Evolutionary conservation across 1,284 basidiomycete species (phyloP).

Genomic region (Chalciporus sp.): DNA sequence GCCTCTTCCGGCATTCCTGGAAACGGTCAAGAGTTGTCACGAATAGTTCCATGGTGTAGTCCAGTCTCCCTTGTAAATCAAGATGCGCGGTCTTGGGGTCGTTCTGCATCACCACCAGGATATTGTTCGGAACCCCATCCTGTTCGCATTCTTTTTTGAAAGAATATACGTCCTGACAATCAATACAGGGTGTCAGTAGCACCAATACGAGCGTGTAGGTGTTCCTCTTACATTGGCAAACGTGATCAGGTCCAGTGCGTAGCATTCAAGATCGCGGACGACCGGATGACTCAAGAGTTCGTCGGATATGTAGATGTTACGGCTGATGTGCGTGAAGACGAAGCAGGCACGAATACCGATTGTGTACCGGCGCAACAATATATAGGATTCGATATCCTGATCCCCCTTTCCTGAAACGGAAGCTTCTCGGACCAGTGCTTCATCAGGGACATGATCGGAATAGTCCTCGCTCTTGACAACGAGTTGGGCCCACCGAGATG

Average conservation of each 20-base stretch:
- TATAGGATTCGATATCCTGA: slow-evolving; percentile 29
- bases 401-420: neutral
- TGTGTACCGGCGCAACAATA: slow-evolving; percentile 28
- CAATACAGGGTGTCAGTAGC: too few species aligned
- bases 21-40: too few species aligned
- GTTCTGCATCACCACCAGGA: too few species aligned
- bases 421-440: neutral
- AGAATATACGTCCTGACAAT: too few species aligned
- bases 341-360: slow-evolving; percentile 30
- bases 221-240: slow-evolving; percentile 25
- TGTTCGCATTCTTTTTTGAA: too few species aligned
- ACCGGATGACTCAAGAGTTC: slow-evolving; percentile 24
- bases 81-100: too few species aligned
- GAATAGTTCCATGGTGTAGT: too few species aligned
- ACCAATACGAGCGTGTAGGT: too few species aligned
- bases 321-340: slow-evolving; percentile 31
- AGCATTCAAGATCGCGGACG: slow-evolving; percentile 31
- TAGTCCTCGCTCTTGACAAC: neutral
- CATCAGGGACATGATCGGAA: neutral
- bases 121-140: too few species aligned
- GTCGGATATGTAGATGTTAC: slow-evolving; percentile 27
- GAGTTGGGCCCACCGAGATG: neutral
- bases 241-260: slow-evolving; percentile 28
- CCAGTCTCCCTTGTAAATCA: too few species aligned
- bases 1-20: too few species aligned